Base-by-base conservation (phyloP, 225 moss, liverwort and hornwort genomes). In the Physcomitrium patens region DNA sequence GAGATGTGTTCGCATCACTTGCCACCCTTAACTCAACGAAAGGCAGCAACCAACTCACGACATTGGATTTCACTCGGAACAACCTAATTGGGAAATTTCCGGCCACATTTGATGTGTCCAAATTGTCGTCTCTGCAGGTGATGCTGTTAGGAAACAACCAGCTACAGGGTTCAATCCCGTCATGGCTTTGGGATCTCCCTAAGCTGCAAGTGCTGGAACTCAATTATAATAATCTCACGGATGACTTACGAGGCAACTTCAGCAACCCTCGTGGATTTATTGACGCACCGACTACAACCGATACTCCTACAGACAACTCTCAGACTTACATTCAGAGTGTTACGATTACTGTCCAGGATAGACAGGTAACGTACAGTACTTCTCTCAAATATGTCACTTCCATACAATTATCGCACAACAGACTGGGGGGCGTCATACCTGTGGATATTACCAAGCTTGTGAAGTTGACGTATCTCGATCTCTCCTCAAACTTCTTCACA, bases 171-270 rank as follows among this genome's bases (percentile, higher is more conserved):
- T 8, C 82, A 14, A 79, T 85, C 10, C 82, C 85, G 45, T 17
- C 69, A 23, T 85, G 82, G 82, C n/a, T 85, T 43, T 85, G 76
- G 79, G 49, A 75, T 54, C 59, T 83, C 50, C 80, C 60, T 8
- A 49, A 66, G 31, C 74, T 86, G 78, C 80, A 83, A 75, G 47
- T 86, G 71, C 76, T 86, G 27, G 80, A 55, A 53, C 64, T 86
- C 41, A 58, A 57, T 61, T 51, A 64, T 53, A 81, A 81, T 51
- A 72, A 27, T 8, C 63, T 85, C 77, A 78, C 75, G 0, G 85
- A 78, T 56, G 18, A 49, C 10, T 24, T 85, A 18, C 12, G 27
- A 19, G 72, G 78, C 68, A 76, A 81, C 72, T 81, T 85, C 64
- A 72, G 72, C 9, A 72, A 76, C 42, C 81, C 81, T 7, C 75